Evolutionary conservation across 176 grass and related monocot genomes (phyloP), one percentile per base, ranked within the genome.

Genomic region (Triticum dicoccoides): DNA sequence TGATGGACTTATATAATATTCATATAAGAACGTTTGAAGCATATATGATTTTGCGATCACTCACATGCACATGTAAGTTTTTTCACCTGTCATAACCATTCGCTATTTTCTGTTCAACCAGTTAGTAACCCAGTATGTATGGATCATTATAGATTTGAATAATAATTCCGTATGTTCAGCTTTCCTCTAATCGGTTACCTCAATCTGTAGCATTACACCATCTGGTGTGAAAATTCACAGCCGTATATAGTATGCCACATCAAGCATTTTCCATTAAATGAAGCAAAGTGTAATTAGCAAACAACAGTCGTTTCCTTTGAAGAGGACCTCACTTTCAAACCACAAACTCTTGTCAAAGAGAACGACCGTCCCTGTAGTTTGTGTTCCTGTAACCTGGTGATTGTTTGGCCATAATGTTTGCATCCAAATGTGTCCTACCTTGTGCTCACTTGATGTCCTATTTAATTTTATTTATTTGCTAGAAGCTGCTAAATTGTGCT

Each of bases 41-140:
- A 69, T 66, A 68, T 37, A 61, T 76, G 45, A 61, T 83, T 84
- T 20, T 18, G 9, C 51, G 39, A 34, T 51, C 76, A 69, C 81
- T 63, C 68, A 52, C 37, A 74, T 91, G 80, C 67, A 52, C 69
- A 80, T 69, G 76, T 81, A 85, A 91, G 85, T 61, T 81, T 30
- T 81, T 69, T 80, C 12, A 38, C 58, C 35, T 87, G 12, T 56
- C 58, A 64, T 65, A 72, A 70, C 69, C 14, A 74, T 65, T 83
- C 44, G 4, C 34, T 70, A 35, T 87, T 33, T 67, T 79, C 2
- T 13, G 44, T 90, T 71, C 6, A 74, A 73, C 12, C 9, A 80
- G 65, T 13, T 17, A 75, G 47, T 65, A 56, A 74, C 39, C 21
- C 25, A 65, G 61, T 73, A 56, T 44, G 34, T 74, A 25, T 65